These are phyloP conservation scores for Phanerochaete carnosa DNA, from an alignment of 768 basidiomycete genomes.

Conservation along the genomic window DNA sequence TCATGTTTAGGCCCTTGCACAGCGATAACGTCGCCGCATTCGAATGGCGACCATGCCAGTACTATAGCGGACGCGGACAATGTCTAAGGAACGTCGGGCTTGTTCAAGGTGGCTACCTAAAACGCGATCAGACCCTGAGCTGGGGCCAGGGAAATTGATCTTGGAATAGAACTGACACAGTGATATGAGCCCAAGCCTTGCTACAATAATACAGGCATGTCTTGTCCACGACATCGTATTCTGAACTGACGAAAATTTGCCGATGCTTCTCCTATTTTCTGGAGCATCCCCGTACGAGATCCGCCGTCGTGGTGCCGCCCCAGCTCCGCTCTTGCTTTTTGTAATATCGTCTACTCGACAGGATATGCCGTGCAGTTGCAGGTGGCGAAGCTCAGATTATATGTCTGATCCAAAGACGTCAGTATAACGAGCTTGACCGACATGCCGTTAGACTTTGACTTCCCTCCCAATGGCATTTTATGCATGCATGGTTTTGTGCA, in stretches of 20 bases:
- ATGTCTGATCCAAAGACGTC: not conserved
- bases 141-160: not conserved
- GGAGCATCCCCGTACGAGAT: not conserved
- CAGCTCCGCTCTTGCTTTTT: not conserved
- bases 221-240: not conserved
- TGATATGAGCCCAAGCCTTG: not conserved
- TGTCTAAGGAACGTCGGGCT: not conserved
- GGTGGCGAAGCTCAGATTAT: not conserved
- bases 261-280: not conserved
- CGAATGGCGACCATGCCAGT: too few species aligned
- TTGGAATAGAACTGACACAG: not conserved
- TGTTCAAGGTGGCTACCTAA: not conserved
- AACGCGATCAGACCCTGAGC: not conserved
- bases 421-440: not conserved
- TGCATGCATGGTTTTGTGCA: not conserved
- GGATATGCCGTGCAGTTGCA: not conserved
- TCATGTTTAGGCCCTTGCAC: not conserved
- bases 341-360: not conserved
- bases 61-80: not conserved
- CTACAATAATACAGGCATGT: not conserved
- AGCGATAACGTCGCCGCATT: too few species aligned
- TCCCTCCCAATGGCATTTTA: not conserved
- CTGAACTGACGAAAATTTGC: not conserved
- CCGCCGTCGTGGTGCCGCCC: not conserved
- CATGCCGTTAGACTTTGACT: not conserved